Evolutionary conservation across 345 rosid genomes (phyloP), one percentile per base, ranked within the genome.

Genomic region (Linum usitatissimum): DNA sequence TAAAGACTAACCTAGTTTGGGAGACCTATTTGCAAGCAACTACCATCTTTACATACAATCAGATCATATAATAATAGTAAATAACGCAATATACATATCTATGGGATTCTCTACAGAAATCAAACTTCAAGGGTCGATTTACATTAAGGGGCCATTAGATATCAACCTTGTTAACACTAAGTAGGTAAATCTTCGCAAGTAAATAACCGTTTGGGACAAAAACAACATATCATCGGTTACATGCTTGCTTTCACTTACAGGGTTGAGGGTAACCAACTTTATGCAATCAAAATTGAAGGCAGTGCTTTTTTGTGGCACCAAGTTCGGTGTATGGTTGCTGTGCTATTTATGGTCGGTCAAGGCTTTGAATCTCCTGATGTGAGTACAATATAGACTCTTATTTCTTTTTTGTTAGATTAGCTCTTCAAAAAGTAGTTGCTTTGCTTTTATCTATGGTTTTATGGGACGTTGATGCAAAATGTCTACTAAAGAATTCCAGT

Each of bases 251-350:
- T 42, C 74, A 1, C 65, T 61, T 64, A 64, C 80, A 92, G 98
- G 63, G 78, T 67, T 57, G 81, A 78, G 62, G 95, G 83, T 62
- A 75, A 61, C 72, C 82, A 84, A 77, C 91, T 92, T 30, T 85
- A 70, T 68, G 83, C 70, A 48, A 77, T 89, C 67, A 84, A 78
- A 77, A 73, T 92, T 67, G 81, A 71, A 73, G 98, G 98, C 61
- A 89, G 88, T 69, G 95, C 98, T 65, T 92, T 92, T 78, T 72
- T 89, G 62, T 87, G 95, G 97, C 98, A 92, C 76, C 98, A 92
- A 68, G 82, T 92, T 66, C 87, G 98, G 31, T 84, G 91, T 79
- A 87, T 92, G 80, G 97, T 89, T 62, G 80, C 91, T 38, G 91
- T 92, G 65, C 79, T 92, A 55, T 89, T 92, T 80, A 83, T 92